Evolutionary conservation across 2,329 filamentous ascomycete species (phyloP), one percentile per base, ranked within the genome.

Genomic region (Hymenoscyphus fructigenus): DNA sequence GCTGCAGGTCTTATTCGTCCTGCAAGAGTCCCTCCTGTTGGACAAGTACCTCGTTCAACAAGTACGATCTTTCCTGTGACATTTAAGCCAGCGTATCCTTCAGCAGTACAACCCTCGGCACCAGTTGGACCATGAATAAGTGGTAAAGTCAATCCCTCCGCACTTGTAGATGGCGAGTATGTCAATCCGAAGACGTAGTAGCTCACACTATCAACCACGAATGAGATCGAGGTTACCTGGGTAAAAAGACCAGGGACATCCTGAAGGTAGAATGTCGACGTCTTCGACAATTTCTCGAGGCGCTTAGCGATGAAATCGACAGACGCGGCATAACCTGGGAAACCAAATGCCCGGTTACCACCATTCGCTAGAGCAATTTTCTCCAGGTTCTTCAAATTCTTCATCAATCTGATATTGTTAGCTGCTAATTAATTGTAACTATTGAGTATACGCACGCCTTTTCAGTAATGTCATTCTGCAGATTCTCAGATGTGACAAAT

Each of bases 21-120:
- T 34, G 83, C 80, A 76, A 89, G 88, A 44, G 81, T 71, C 5
- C 80, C 83, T 63, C 88, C 88, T 1, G 79, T 75, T 7, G 64
- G 64, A 71, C 86, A 89, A 6, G 75, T 75, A 58, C 85, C 84
- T 68, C 85, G 81, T 17, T 79, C 78, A 56, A 87, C 79, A 20
- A 87, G 76, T 3, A 83, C 84, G 60, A 87, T 82, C 57, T 79
- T 82, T 32, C 80, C 82, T 0, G 56, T 62, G 17, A 68, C 68
- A 58, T 68, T 60, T 38, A 65, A 60, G 23, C 63, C 66, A n/a
- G 60, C 59, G 57, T 69, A 69, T 4, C 61, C 61, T n/a, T 63
- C 61, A 26, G 59, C 61, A 20, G 36, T 63, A 50, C 61, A 63
- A 2, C 64, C 66, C 12, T 44, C 61, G 28, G 41, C 38, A 10